A percentile compares a stretch with the other conserved stretches of the same genome.
Conservation (phyloP, 371 early-diverging fungal genomes). For the Batkoa obscura region DNA sequence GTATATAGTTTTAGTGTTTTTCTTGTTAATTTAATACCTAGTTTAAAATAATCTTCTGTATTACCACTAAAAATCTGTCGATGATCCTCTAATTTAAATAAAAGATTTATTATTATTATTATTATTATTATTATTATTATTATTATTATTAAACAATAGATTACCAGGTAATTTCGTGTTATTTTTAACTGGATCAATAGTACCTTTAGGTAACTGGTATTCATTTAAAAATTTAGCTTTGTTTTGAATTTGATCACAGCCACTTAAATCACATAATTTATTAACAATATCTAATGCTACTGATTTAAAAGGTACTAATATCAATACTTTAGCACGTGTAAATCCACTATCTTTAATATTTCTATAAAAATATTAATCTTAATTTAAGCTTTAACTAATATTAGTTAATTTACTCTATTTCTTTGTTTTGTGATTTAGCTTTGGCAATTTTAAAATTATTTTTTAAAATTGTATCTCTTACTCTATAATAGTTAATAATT, state of each 20-base stretch:
- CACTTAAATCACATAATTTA: conserved; percentile 48
- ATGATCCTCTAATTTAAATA: conserved; percentile 34
- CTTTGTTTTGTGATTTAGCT: conserved; percentile 23
- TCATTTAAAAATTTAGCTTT: conserved; percentile 8
- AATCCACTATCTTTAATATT: conserved; percentile 90
- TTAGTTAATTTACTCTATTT: conserved; percentile 15
- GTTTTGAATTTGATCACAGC: conserved; percentile 48
- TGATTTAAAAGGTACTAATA: conserved; percentile 77
- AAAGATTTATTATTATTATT: not conserved
- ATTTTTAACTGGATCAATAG: conserved; percentile 30
- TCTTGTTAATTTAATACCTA: conserved; percentile 73
- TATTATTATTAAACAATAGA: not conserved
- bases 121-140: not conserved
- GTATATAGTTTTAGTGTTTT: conserved; percentile 72
- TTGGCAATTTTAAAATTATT: conserved; percentile 55
- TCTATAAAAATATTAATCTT: conserved; percentile 13
- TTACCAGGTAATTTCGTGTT: no score
- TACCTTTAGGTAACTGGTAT: conserved; percentile 11
- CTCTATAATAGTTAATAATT: conserved; percentile 14
- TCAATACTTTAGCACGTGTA: conserved; percentile 79
- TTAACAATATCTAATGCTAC: conserved; percentile 60
- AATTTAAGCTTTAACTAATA: not conserved
- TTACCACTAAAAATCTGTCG: conserved; percentile 75
- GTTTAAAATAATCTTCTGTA: conserved; percentile 88
- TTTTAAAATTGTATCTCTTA: conserved; percentile 51